Conservation (phyloP, 2,329 filamentous ascomycete species). For the Pseudocercospora crystallina region DNA sequence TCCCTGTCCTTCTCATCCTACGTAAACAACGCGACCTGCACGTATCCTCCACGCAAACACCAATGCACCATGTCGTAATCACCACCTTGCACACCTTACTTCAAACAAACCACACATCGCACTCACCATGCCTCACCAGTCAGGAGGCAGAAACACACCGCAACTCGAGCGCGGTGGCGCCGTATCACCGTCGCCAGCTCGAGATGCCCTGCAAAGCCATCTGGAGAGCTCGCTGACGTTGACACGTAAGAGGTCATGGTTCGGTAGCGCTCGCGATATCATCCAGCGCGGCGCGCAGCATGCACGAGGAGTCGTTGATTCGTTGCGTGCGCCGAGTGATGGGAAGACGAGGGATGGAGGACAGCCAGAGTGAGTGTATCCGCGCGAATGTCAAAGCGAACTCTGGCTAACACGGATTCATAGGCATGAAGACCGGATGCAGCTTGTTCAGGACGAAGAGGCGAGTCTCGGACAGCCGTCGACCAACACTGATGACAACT, state of each 20-base stretch:
- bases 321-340: slow-evolving; percentile 8
- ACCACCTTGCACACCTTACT: no score
- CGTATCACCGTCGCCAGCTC: slow-evolving; percentile 16
- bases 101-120: no score
- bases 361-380: slow-evolving; percentile 3
- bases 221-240: slow-evolving; percentile 19
- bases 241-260: slow-evolving; percentile 26
- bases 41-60: no score
- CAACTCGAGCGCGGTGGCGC: slow-evolving; percentile 5
- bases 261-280: slow-evolving; percentile 21
- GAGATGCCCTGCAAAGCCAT: slow-evolving; percentile 19
- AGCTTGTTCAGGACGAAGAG: neutral
- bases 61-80: no score
- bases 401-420: no score
- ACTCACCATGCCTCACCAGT: slow-evolving; percentile 10
- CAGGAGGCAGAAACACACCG: slow-evolving; percentile 8
- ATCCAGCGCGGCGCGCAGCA: slow-evolving; percentile 15
- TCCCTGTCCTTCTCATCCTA: no score
- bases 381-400: no score
- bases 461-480: neutral
- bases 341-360: slow-evolving; percentile 6
- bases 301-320: slow-evolving; percentile 13
- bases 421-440: no score
- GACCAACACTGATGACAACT: neutral
- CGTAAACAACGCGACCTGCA: no score